Evolutionary conservation across 805 yeast species (phyloP).

Genomic region (Candida taoyuanica): DNA sequence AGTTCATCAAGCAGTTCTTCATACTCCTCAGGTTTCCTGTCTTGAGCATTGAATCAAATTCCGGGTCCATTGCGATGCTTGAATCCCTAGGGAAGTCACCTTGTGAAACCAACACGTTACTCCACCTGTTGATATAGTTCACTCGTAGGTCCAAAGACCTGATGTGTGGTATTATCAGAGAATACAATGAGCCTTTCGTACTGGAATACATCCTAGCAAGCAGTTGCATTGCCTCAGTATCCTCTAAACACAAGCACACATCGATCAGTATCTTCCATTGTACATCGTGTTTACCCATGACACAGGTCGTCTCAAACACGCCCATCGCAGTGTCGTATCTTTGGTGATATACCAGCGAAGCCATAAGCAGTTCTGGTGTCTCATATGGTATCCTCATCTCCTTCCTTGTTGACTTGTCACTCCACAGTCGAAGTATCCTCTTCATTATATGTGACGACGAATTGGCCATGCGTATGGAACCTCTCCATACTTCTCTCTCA

Average conservation of each 20-base stretch:
- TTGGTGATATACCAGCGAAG: constrained; percentile 17
- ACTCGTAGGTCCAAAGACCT: constrained; percentile 7
- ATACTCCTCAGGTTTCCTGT: constrained; percentile 13
- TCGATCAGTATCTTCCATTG: constrained; percentile 18
- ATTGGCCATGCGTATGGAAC: constrained; percentile 14
- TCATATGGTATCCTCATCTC: constrained; percentile 9
- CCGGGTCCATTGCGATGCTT: constrained; percentile 13
- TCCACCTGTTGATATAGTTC: constrained; percentile 15
- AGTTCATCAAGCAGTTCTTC: constrained; percentile 11
- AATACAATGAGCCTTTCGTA: constrained; percentile 4
- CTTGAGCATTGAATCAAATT: constrained; percentile 14
- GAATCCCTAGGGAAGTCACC: constrained; percentile 18
- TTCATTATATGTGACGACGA: constrained; percentile 15
- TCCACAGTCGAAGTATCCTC: constrained; percentile 10
- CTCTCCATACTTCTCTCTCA: constrained; percentile 14
- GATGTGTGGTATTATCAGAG: constrained; percentile 11
- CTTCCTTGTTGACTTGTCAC: background rate
- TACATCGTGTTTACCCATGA: background rate
- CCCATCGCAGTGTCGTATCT: constrained; percentile 10
- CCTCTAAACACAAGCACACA: constrained; percentile 10
- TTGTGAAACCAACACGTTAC: constrained; percentile 11
- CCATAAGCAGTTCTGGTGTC: constrained; percentile 12
- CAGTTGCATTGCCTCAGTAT: constrained; percentile 1
- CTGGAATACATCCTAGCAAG: constrained; percentile 11
- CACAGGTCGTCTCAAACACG: constrained; percentile 9